These are phyloP conservation scores for Aspergillus hiratsukae DNA, from an alignment of 2,329 filamentous ascomycete species.

Conservation along the genomic window DNA sequence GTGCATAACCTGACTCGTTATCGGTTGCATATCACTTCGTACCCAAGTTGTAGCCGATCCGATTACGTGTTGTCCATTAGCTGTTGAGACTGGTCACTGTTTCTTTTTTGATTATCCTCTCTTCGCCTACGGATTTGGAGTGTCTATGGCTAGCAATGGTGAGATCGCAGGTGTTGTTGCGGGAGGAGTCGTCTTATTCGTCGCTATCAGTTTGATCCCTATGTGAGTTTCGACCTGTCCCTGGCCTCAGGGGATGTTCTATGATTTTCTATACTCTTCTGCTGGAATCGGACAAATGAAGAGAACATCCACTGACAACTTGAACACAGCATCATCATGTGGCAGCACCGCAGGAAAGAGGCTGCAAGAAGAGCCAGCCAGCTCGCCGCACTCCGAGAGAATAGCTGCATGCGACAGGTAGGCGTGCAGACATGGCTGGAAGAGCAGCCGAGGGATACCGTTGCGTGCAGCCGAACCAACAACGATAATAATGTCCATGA, in stretches of 20 bases:
- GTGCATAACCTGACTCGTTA: constrained; percentile 4
- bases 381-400: constrained; percentile 8
- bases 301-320: background rate
- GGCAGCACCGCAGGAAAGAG: constrained; percentile 17
- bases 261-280: constrained; percentile 10
- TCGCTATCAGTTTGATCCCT: constrained; percentile 25
- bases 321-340: constrained; percentile 20
- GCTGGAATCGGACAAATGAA: background rate
- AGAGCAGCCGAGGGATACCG: constrained; percentile 9
- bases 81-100: background rate
- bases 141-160: constrained; percentile 18
- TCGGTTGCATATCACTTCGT: no score
- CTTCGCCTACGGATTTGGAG: constrained; percentile 2
- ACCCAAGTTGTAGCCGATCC: no score
- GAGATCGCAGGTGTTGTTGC: constrained; percentile 27
- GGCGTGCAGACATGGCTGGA: constrained; percentile 27
- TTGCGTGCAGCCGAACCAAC: background rate
- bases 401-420: constrained; percentile 14
- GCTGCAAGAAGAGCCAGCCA: constrained; percentile 9
- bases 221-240: constrained; percentile 21
- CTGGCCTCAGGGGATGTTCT: constrained; percentile 11
- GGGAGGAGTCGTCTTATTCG: constrained; percentile 26
- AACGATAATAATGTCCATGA: constrained; percentile 8
- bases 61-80: constrained; percentile 1
- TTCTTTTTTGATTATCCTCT: background rate